Evolutionary conservation across 176 grass and related monocot species (phyloP).

Genomic region (Miscanthus lutarioriparius): DNA sequence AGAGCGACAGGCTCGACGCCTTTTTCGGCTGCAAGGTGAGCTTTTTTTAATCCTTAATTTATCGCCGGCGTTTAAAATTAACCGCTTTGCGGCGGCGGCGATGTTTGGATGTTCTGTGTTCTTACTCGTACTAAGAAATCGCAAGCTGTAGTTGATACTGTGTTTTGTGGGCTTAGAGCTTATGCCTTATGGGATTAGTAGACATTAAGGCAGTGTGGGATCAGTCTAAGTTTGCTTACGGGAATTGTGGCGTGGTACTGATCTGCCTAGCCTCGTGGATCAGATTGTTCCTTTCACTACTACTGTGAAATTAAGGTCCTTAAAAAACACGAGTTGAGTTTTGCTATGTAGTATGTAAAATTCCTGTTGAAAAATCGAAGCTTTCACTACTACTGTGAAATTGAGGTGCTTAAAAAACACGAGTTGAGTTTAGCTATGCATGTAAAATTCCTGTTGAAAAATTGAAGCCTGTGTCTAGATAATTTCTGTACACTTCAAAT

Average conservation of each 20-base stretch:
- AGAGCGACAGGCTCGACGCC: constrained; percentile 41
- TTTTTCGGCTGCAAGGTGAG: constrained; percentile 46
- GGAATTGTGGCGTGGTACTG: background rate
- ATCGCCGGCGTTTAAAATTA: background rate
- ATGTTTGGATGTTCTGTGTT: background rate
- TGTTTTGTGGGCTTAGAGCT: background rate
- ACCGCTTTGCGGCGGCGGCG: background rate
- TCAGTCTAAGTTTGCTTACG: background rate
- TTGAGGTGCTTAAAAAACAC: background rate
- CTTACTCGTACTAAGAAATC: background rate
- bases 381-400: background rate
- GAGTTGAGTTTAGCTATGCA: background rate
- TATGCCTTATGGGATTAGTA: background rate
- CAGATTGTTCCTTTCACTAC: background rate
- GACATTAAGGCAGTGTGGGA: background rate
- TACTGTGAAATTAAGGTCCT: background rate
- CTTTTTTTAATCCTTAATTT: background rate
- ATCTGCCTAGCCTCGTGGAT: background rate
- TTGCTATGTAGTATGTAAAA: background rate
- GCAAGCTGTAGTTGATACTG: background rate
- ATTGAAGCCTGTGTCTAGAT: background rate
- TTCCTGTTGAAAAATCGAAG: background rate
- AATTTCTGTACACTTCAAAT: background rate
- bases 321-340: background rate
- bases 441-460: background rate